Evolutionary conservation across 106 monocot genomes (phyloP).

Genomic region (Acorus calamus): DNA sequence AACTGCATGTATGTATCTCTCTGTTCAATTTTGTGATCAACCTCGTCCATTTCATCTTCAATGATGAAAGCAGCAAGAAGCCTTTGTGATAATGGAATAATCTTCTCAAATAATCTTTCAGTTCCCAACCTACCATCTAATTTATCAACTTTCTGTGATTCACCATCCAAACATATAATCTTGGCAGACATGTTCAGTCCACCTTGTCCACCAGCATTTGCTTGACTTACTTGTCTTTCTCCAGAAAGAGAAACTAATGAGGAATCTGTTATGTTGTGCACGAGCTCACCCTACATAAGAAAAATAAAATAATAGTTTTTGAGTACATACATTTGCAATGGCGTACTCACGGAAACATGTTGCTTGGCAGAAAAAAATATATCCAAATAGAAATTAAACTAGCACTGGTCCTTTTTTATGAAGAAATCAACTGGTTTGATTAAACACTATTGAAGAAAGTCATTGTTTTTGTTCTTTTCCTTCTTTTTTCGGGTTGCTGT

Average conservation of each 20-base stretch:
- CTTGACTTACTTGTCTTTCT: constrained; percentile 10
- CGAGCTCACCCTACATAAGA: constrained; percentile 26
- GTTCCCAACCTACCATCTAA: constrained; percentile 23
- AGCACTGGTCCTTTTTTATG: no score
- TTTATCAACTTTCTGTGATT: constrained; percentile 5
- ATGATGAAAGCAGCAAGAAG: constrained; percentile 79
- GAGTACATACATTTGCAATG: no score
- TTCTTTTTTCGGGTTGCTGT: no score
- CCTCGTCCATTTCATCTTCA: constrained; percentile 39
- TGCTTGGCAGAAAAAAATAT: no score
- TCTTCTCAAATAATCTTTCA: constrained; percentile 42
- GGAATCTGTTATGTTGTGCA: constrained; percentile 9
- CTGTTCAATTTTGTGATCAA: constrained; percentile 20
- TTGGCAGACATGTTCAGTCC: constrained; percentile 9
- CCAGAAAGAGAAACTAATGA: constrained; percentile 3
- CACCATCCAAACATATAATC: constrained; percentile 10
- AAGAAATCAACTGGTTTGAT: no score
- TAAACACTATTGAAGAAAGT: no score
- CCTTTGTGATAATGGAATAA: constrained; percentile 73
- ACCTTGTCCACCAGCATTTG: constrained; percentile 6
- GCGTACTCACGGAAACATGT: no score
- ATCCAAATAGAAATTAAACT: no score
- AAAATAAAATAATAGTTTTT: background rate
- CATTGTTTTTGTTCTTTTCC: no score
- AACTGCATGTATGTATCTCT: constrained; percentile 18